Conservation (phyloP, 176 grass and related monocot species). For the Oryza glaberrima region DNA sequence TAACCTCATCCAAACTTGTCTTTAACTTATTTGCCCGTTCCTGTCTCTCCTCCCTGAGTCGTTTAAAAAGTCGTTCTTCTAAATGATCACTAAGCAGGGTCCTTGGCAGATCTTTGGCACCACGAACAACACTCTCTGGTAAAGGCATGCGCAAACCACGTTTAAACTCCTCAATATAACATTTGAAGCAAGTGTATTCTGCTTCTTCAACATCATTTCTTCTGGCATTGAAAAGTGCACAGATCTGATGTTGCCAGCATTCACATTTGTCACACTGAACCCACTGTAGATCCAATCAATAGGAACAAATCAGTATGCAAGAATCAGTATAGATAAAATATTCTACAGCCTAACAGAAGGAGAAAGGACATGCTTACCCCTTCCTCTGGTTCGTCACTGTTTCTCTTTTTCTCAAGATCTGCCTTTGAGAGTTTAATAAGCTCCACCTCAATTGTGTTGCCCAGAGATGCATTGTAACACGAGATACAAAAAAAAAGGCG, state of each 20-base stretch:
- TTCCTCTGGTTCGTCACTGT: conserved; percentile 83
- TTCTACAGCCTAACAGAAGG: conserved; percentile 6
- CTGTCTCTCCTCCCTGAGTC: conserved; percentile 77
- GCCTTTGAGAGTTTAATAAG: conserved; percentile 50
- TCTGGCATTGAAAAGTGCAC: conserved; percentile 83
- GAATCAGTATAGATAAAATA: conserved; percentile 16
- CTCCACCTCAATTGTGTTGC: conserved; percentile 63
- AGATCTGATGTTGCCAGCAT: conserved; percentile 93
- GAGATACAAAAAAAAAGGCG: conserved; percentile 58
- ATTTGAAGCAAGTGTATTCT: conserved; percentile 79
- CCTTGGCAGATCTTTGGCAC: conserved; percentile 85
- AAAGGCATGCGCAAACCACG: conserved; percentile 64
- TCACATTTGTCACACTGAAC: conserved; percentile 94
- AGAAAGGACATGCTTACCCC: conserved; percentile 55
- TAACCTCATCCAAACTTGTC: conserved; percentile 72
- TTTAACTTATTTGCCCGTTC: conserved; percentile 56
- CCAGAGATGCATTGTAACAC: conserved; percentile 74
- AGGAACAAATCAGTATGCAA: conserved; percentile 28
- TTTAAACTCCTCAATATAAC: conserved; percentile 73
- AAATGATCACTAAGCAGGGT: conserved; percentile 81
- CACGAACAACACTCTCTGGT: conserved; percentile 71
- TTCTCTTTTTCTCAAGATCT: conserved; percentile 70
- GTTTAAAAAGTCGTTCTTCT: conserved; percentile 70
- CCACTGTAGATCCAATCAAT: conserved; percentile 63
- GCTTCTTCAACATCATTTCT: conserved; percentile 68